A percentile compares a stretch with the other conserved stretches of the same genome.
phyloP scores from a whole-genome alignment of 2,329 filamentous ascomycete genomes.

The Colletotrichum filicis region DNA sequence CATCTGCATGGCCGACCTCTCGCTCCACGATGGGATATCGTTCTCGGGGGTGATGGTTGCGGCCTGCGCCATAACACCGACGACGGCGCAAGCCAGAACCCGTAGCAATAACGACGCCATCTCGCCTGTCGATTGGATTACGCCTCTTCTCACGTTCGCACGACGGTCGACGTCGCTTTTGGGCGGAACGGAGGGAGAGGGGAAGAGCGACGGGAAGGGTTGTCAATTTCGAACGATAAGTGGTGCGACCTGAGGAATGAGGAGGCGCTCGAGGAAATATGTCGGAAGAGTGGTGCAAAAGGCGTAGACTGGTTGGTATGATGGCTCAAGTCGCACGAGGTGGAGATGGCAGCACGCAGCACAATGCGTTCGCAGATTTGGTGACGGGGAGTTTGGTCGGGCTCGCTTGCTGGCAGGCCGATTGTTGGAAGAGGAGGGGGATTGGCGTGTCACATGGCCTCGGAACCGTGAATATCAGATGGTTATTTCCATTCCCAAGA shows the following conservation, averaged over 20 bases:
- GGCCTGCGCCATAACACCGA: slow-evolving; percentile 47
- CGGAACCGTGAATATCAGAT: slow-evolving; percentile 39
- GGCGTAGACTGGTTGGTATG: slow-evolving; percentile 1
- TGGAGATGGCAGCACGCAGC: slow-evolving; percentile 12
- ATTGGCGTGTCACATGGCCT: slow-evolving; percentile 42
- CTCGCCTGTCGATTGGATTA: slow-evolving; percentile 24
- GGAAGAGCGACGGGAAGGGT: neutral
- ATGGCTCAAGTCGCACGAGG: slow-evolving; percentile 6
- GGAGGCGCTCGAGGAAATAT: neutral
- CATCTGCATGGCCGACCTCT: slow-evolving; percentile 54
- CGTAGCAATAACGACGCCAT: slow-evolving; percentile 47
- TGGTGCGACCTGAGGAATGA: neutral
- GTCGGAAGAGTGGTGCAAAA: neutral
- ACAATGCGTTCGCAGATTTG: slow-evolving; percentile 9
- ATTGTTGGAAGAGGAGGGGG: slow-evolving; percentile 30
- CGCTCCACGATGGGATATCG: slow-evolving; percentile 52
- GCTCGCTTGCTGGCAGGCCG: slow-evolving; percentile 20
- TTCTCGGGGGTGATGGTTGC: slow-evolving; percentile 44
- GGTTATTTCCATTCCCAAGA: slow-evolving; percentile 33
- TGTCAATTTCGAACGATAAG: slow-evolving; percentile 7
- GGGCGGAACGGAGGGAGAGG: slow-evolving; percentile 31
- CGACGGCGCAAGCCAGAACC: slow-evolving; percentile 44
- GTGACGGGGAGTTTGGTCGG: neutral
- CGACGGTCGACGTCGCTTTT: slow-evolving; percentile 51
- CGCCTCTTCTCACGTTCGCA: slow-evolving; percentile 31